A percentile compares a stretch with the other conserved stretches of the same genome.
Evolutionary conservation across 345 rosid species (phyloP).

Genomic region (Isatis tinctoria): DNA sequence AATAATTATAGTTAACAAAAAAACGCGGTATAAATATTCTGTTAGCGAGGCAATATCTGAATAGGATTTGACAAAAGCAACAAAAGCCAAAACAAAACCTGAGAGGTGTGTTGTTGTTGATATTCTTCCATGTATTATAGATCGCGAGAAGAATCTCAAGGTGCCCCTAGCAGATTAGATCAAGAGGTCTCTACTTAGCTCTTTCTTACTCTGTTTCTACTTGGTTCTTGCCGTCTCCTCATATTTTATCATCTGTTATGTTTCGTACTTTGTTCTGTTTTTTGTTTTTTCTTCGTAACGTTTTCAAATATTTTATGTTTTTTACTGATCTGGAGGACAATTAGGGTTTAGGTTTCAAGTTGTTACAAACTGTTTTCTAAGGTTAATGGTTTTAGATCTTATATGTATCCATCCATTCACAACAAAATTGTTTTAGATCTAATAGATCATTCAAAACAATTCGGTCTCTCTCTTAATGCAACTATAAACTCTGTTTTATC

Average conservation of each 20-base stretch:
- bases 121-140: background rate
- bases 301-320: background rate
- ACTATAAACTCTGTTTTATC: too few species aligned
- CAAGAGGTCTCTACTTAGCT: slow-evolving; percentile 15
- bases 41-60: background rate
- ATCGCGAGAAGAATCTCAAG: background rate
- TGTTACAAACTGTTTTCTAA: too few species aligned
- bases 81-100: background rate
- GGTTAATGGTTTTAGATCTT: too few species aligned
- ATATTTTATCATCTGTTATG: background rate
- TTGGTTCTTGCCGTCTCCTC: background rate
- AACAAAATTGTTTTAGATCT: too few species aligned
- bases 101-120: too few species aligned
- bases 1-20: background rate
- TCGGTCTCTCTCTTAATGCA: too few species aligned
- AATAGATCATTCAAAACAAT: too few species aligned
- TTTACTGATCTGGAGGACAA: background rate
- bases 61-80: too few species aligned
- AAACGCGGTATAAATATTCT: background rate
- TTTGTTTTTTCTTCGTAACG: background rate
- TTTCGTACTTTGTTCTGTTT: background rate
- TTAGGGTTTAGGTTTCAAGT: background rate
- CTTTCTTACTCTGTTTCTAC: slow-evolving; percentile 1
- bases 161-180: background rate
- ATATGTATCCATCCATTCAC: too few species aligned